Percentiles rank a stretch among this genome's conserved stretches.
These are phyloP conservation scores for Paecilomyces sp. DNA, from an alignment of 2,329 filamentous ascomycete genomes.

Conservation along the genomic window DNA sequence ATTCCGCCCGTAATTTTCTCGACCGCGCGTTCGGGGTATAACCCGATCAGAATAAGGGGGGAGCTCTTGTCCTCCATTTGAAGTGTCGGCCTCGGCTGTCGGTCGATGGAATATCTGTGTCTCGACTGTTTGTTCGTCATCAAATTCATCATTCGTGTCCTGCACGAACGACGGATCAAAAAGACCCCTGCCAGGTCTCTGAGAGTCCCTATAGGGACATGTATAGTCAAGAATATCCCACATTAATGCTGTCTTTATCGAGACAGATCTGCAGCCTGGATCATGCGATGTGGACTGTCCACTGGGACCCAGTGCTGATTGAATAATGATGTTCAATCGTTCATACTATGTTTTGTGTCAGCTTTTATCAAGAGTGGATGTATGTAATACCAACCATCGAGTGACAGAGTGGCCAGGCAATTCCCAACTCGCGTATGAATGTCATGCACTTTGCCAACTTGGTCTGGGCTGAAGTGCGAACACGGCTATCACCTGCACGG, in stretches of 20 bases:
- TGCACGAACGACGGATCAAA: slow-evolving; percentile 17
- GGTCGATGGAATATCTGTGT: slow-evolving; percentile 23
- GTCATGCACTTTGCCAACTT: slow-evolving; percentile 17
- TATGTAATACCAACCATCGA: slow-evolving; percentile 12
- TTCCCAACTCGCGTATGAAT: slow-evolving; percentile 16
- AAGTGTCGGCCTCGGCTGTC: slow-evolving; percentile 16
- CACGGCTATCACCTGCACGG: slow-evolving; percentile 8
- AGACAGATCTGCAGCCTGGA: slow-evolving; percentile 15
- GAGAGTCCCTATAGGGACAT: slow-evolving; percentile 5
- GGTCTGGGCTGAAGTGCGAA: slow-evolving; percentile 16
- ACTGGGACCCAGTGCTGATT: slow-evolving; percentile 17
- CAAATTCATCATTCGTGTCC: neutral
- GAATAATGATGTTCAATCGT: slow-evolving; percentile 16
- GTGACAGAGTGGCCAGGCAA: slow-evolving; percentile 17
- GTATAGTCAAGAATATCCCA: slow-evolving; percentile 23
- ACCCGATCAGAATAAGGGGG: slow-evolving; percentile 18
- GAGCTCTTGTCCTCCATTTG: slow-evolving; percentile 20
- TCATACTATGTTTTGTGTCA: slow-evolving; percentile 13
- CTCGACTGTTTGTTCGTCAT: slow-evolving; percentile 14
- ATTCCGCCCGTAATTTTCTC: neutral
- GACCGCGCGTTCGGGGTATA: slow-evolving; percentile 1
- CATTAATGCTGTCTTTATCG: slow-evolving; percentile 23
- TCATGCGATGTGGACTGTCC: slow-evolving; percentile 6
- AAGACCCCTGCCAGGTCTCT: slow-evolving; percentile 9
- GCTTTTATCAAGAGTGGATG: neutral